Evolutionary conservation across 1,284 basidiomycete genomes (phyloP).

Genomic region (Farysia itapuensis): DNA sequence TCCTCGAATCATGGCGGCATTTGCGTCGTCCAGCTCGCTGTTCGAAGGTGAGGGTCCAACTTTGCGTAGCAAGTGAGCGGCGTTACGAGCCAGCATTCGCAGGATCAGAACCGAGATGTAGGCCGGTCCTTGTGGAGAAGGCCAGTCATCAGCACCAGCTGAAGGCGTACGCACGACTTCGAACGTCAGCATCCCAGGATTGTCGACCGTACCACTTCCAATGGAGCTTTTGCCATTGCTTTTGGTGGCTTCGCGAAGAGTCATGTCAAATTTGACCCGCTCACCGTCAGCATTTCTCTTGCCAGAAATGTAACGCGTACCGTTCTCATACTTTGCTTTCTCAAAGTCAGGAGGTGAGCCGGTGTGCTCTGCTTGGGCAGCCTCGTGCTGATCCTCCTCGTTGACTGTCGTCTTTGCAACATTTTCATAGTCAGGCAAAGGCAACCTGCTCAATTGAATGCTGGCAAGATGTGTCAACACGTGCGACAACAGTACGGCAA

Average conservation of each 20-base stretch:
- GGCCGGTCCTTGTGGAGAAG: constrained; percentile 47
- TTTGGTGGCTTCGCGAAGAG: not conserved
- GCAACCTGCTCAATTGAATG: not conserved
- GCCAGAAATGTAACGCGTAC: constrained; percentile 11
- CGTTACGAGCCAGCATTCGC: constrained; percentile 46
- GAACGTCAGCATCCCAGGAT: constrained; percentile 44
- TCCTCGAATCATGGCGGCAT: constrained; percentile 18
- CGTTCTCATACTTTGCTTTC: constrained; percentile 6
- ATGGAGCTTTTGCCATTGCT: constrained; percentile 1
- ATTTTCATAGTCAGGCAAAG: not conserved
- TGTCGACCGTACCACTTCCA: constrained; percentile 41
- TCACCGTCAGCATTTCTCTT: constrained; percentile 19
- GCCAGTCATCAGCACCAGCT: constrained; percentile 26
- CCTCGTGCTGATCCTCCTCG: constrained; percentile 14
- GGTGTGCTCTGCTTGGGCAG: constrained; percentile 14
- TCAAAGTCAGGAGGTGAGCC: constrained; percentile 15
- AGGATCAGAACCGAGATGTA: constrained; percentile 48
- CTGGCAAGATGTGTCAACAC: constrained; percentile 37
- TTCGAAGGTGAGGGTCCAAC: constrained; percentile 22
- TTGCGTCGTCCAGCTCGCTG: constrained; percentile 8
- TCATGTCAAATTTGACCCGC: not conserved
- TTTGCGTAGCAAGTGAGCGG: constrained; percentile 36
- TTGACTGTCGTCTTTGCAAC: constrained; percentile 8
- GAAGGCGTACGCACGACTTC: constrained; percentile 54
- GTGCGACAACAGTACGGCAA: constrained; percentile 13